These are phyloP conservation scores for Euryodendron excelsum DNA, from an alignment of 148 eudicot species.

Conservation along the genomic window DNA sequence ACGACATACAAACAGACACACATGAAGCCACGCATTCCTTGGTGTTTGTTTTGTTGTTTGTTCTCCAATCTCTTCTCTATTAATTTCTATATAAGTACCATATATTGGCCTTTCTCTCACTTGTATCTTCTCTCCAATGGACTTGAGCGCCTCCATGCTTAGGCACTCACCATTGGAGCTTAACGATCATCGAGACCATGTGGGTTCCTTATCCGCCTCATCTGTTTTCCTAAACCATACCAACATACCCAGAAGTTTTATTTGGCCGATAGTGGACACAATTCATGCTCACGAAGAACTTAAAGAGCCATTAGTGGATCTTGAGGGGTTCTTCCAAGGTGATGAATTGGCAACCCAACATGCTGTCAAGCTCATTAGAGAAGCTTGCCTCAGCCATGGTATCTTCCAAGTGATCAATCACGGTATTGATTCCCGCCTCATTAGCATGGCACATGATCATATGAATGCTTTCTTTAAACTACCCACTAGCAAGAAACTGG, in stretches of 20 bases:
- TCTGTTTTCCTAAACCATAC: not conserved
- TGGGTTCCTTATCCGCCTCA: not conserved
- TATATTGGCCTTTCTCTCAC: not conserved
- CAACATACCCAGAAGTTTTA: conserved; percentile 31
- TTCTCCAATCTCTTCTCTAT: no score
- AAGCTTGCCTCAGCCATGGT: conserved; percentile 39
- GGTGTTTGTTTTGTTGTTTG: no score
- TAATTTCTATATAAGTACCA: no score
- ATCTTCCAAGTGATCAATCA: conserved; percentile 45
- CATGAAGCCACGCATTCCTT: no score
- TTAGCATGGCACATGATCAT: conserved; percentile 25
- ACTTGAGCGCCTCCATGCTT: not conserved
- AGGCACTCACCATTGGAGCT: not conserved
- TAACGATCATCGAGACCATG: not conserved
- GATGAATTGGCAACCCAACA: conserved; percentile 28
- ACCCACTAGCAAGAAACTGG: conserved; percentile 25
- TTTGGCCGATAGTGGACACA: conserved; percentile 24
- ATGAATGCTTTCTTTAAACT: conserved; percentile 28
- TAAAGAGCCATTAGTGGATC: conserved; percentile 39
- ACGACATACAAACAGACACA: no score
- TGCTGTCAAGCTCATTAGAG: conserved; percentile 23
- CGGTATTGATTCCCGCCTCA: conserved; percentile 26
- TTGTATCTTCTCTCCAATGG: not conserved
- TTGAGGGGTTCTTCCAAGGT: conserved; percentile 34
- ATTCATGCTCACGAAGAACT: conserved; percentile 12